Percentiles rank a stretch among this genome's conserved stretches.
phyloP scores from a whole-genome alignment of 2,329 filamentous ascomycete species.

The Monosporascus sp. region DNA sequence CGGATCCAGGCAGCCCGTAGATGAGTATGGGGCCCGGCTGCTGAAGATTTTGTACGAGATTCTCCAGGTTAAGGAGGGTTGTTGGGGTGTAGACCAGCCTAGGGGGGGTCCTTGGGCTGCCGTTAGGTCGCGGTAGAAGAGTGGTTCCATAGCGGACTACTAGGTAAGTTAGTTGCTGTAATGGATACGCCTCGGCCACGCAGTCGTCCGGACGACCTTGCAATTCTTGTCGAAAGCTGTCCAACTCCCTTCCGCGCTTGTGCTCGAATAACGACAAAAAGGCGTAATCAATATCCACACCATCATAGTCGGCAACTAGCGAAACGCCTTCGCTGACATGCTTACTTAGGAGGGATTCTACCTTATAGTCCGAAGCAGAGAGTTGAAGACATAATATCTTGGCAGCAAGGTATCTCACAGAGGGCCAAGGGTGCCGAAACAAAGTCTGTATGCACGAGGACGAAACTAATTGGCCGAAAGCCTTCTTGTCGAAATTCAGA shows the following conservation, averaged over 20 bases:
- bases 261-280: constrained; percentile 61
- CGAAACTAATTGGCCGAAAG: constrained; percentile 60
- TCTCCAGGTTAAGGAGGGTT: constrained; percentile 65
- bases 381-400: constrained; percentile 76
- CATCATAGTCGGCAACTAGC: constrained; percentile 70
- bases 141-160: constrained; percentile 62
- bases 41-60: constrained; percentile 63
- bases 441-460: constrained; percentile 64
- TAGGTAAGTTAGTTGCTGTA: constrained; percentile 49
- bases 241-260: constrained; percentile 42
- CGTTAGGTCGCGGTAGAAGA: constrained; percentile 60
- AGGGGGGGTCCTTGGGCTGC: constrained; percentile 40
- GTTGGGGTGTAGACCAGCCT: constrained; percentile 66
- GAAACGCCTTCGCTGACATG: constrained; percentile 57
- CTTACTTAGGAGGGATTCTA: constrained; percentile 63
- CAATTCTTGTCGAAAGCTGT: constrained; percentile 35
- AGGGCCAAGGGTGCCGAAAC: constrained; percentile 53
- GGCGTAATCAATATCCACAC: constrained; percentile 67
- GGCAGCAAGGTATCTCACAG: constrained; percentile 75
- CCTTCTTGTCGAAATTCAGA: constrained; percentile 66
- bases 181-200: constrained; percentile 16
- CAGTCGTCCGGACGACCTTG: constrained; percentile 17
- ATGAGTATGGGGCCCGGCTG: constrained; percentile 69
- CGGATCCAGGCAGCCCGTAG: constrained; percentile 76
- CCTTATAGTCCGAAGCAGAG: constrained; percentile 71